phyloP scores from a whole-genome alignment of 106 monocot species.

The Allium sativum region DNA sequence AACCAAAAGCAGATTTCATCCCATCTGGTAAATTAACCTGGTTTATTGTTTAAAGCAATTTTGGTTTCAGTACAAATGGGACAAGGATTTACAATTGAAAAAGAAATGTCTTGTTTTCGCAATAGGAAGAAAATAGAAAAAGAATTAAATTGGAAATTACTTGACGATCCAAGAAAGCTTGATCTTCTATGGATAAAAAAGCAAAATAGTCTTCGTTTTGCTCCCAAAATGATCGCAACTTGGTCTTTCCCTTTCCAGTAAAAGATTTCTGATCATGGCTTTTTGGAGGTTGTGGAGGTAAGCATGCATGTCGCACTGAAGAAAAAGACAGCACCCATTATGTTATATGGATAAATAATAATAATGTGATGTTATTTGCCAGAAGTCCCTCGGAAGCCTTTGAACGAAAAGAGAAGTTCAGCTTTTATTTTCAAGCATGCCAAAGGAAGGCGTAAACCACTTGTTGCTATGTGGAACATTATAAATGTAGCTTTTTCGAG shows the following conservation, averaged over 20 bases:
- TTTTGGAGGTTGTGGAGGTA: not conserved
- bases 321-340: not conserved
- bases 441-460: no score
- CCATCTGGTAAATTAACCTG: slow-evolving; percentile 23
- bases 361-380: not conserved
- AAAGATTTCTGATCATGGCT: no score
- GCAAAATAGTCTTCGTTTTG: slow-evolving; percentile 25
- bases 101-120: not conserved
- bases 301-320: not conserved
- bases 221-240: not conserved
- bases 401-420: no score
- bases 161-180: slow-evolving; percentile 27
- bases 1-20: slow-evolving; percentile 5
- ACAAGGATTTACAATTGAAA: not conserved
- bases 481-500: no score
- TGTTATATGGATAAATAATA: not conserved
- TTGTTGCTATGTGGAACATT: no score
- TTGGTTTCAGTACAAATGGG: not conserved
- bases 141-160: slow-evolving; percentile 6
- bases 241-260: no score
- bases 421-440: no score
- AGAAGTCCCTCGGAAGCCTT: no score
- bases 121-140: not conserved
- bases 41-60: not conserved
- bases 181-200: slow-evolving; percentile 29